Percentiles rank a stretch among this genome's conserved stretches.
Evolutionary conservation across 1,139 yeast species (phyloP).

Genomic region (Yamadazyma taylorii): DNA sequence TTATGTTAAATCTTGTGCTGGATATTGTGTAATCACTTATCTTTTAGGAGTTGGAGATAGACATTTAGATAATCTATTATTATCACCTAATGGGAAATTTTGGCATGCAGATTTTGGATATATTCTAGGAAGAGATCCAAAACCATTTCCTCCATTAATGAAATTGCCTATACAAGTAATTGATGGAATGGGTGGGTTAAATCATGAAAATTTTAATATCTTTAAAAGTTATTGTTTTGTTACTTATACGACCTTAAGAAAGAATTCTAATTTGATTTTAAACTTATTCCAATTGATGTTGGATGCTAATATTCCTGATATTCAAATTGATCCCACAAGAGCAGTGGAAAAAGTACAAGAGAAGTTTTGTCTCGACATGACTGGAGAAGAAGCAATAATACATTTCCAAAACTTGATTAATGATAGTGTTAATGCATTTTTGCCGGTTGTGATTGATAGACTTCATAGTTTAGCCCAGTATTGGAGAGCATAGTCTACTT

Average conservation of each 20-base stretch:
- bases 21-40: conserved; percentile 95
- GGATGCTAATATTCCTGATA: conserved; percentile 89
- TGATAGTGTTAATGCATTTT: conserved; percentile 88
- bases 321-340: conserved; percentile 69
- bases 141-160: conserved; percentile 98
- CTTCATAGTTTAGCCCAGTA: conserved; percentile 95
- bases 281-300: conserved; percentile 93
- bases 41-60: conserved; percentile 95
- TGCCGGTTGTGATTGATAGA: conserved; percentile 94
- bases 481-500: conserved; percentile 88
- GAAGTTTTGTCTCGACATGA: conserved; percentile 88
- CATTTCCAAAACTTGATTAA: conserved; percentile 93
- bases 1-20: conserved; percentile 94
- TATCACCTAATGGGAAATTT: conserved; percentile 76
- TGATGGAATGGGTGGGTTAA: conserved; percentile 96
- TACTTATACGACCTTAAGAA: conserved; percentile 85
- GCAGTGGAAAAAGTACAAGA: conserved; percentile 90
- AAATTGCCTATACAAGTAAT: conserved; percentile 94
- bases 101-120: conserved; percentile 99
- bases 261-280: conserved; percentile 84
- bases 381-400: conserved; percentile 91
- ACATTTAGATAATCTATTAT: conserved; percentile 83
- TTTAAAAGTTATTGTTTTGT: conserved; percentile 94
- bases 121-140: conserved; percentile 93
- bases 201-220: conserved; percentile 78